Base-by-base conservation (phyloP, 1,139 yeast species). In the Suhomyces terraborum region DNA sequence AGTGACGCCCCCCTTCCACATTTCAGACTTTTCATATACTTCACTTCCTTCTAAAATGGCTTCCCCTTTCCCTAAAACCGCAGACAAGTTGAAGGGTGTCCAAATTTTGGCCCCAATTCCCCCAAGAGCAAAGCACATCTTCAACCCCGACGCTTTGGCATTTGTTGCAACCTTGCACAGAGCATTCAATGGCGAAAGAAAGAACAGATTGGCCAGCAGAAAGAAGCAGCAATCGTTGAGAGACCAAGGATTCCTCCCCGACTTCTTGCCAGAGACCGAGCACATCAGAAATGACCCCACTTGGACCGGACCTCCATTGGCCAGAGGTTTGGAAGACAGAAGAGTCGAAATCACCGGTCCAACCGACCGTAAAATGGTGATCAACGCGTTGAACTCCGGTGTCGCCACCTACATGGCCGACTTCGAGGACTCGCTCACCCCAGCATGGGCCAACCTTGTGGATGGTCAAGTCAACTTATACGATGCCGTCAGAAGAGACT, bases 391-490 rank as follows among this genome's bases (percentile, higher is more conserved):
- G 60, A 89, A 89, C 69, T 82, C 96, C 4, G 79, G 80, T 44
- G 96, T 89, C 34, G 88, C 86, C 60, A 88, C 96, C 36, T 89
- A 89, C 66, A 89, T 89, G 97, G 84, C 94, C 34, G 98, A 89
- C 69, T 87, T 89, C 55, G 97, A 89, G 67, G 97, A 89, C 69
- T 88, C 96, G 23, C 82, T 89, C 55, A 84, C 97, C 24, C 98
- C 98, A 53, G 91, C 98, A 25, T 93, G 98, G 98, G 69, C 69
- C 53, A 89, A 88, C 67, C 77, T 88, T 74, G 80, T 87, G 47
- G 79, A 74, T 42, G 98, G 98, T 44, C 98, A 93, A 70, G 88
- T 86, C 52, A 91, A 93, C 67, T 73, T 93, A 58, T 89, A 81
- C 67, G 98, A 93, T 61, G 97, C 89, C 28, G 77, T 84, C 40